Base-by-base conservation (phyloP, 768 basidiomycete genomes). In the Fomitopsis serialis region DNA sequence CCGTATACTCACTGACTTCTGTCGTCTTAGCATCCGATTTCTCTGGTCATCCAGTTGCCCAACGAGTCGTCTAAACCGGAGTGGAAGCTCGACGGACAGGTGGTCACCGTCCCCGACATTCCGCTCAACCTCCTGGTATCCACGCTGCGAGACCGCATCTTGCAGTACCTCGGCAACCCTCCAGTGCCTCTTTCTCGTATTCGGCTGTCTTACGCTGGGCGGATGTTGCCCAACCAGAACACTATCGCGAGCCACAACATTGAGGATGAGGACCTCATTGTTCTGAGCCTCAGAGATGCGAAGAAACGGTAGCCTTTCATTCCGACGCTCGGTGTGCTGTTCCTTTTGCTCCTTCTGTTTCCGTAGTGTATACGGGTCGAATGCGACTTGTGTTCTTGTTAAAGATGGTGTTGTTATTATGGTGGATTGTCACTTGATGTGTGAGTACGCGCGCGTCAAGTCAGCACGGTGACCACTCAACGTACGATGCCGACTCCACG, bases 171-270 rank as follows among this genome's bases (percentile, higher is more conserved):
- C 22, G 90, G 86, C 52, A 90, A 87, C 64, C 37, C 37, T 17
- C 76, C 80, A n/a, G 72, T 95, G 29, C 78, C 91, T 10, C 82
- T 87, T n/a, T 87, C 87, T 35, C 81, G 82, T 55, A 87, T 97
- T 63, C 76, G 89, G 61, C 67, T 98, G 56, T 85, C 87, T 29
- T 92, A 88, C 66, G 69, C 75, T 57, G 84, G 84, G 40, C 93
- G 92, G 72, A 88, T 92, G 79, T 78, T 98, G 59, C 91, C 88
- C 52, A 97, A 97, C 68, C 78, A 79, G 50, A 85, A 81, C 55
- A 86, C 91, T 57, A 82, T 98, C 60, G 94, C 92, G 23, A 79
- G 76, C 58, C 88, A 90, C 63, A 98, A 98, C 67, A 66, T 98
- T 59, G 93, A 95, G 69, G 92, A 96, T 58, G 94, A 94, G 63